Conservation (phyloP, 148 eudicot species). For the Drosera capensis region DNA sequence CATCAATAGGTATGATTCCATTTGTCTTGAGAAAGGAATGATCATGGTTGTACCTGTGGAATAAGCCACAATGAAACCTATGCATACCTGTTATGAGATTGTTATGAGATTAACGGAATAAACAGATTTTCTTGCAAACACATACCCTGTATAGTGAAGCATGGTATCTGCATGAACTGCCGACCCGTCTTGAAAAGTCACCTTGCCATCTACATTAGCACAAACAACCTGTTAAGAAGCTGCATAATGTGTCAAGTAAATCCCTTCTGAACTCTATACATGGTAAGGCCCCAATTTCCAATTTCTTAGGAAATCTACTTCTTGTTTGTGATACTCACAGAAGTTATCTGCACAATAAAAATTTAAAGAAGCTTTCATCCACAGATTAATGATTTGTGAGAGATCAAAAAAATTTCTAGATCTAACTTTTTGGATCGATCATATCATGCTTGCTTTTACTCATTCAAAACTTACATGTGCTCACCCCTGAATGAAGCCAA, state of each 20-base stretch:
- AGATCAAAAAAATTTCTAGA: too few species aligned
- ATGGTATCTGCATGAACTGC: conserved; percentile 19
- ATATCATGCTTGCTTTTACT: too few species aligned
- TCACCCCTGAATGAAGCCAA: conserved; percentile 10
- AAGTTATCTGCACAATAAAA: too few species aligned
- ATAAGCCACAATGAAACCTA: not conserved
- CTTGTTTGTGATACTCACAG: too few species aligned
- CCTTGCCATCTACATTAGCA: conserved; percentile 19
- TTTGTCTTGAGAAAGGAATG: conserved; percentile 25
- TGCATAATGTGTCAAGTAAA: not conserved
- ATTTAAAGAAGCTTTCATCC: too few species aligned
- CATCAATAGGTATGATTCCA: conserved; percentile 20
- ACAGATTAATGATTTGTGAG: too few species aligned
- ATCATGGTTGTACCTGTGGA: conserved; percentile 17
- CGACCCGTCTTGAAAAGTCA: conserved; percentile 23
- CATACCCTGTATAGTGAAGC: conserved; percentile 35
- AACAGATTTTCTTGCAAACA: not conserved
- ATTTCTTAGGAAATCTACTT: too few species aligned
- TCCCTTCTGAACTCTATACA: not conserved
- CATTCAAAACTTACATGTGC: too few species aligned
- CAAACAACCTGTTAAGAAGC: conserved; percentile 9
- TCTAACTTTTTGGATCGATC: too few species aligned
- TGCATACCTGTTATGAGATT: too few species aligned
- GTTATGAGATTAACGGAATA: not conserved
- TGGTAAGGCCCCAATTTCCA: too few species aligned